phyloP scores from a whole-genome alignment of 2,329 filamentous ascomycete species.

The Huntiella savannae region DNA sequence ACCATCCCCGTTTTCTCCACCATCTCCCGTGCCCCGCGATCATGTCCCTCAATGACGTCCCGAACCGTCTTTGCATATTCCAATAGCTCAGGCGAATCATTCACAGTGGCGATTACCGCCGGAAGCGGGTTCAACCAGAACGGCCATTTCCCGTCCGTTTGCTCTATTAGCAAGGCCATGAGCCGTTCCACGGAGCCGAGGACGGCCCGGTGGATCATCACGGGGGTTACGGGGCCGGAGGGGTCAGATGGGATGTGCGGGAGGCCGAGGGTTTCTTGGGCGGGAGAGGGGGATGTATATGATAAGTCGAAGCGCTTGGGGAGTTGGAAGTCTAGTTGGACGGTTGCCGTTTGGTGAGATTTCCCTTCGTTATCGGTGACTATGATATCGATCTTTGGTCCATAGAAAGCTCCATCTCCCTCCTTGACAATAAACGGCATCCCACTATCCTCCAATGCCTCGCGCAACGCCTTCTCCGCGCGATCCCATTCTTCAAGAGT shows the following conservation, averaged over 20 bases:
- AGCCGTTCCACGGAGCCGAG: constrained; percentile 70
- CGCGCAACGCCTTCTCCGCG: constrained; percentile 23
- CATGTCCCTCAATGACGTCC: constrained; percentile 26
- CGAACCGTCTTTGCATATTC: constrained; percentile 28
- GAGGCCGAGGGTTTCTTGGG: constrained; percentile 33
- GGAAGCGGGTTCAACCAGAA: constrained; percentile 79
- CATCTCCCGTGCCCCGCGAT: constrained; percentile 12
- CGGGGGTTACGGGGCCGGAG: constrained; percentile 40
- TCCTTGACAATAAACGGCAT: constrained; percentile 56
- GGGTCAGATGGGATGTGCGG: constrained; percentile 21
- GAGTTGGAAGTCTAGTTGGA: constrained; percentile 79
- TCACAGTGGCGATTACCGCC: constrained; percentile 54
- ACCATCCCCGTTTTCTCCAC: constrained; percentile 18
- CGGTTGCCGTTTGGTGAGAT: constrained; percentile 73
- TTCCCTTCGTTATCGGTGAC: constrained; percentile 64
- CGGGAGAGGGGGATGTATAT: constrained; percentile 40
- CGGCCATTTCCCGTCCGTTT: constrained; percentile 62
- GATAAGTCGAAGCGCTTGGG: constrained; percentile 63
- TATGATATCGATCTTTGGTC: constrained; percentile 80
- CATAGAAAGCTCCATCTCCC: constrained; percentile 78
- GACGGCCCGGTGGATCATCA: constrained; percentile 71
- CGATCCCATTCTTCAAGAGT: constrained; percentile 41
- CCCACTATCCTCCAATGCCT: constrained; percentile 43
- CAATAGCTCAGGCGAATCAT: constrained; percentile 36
- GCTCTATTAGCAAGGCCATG: constrained; percentile 70